Conservation (phyloP, 2,329 filamentous ascomycete genomes). For the Ambrosiella cleistominuta region DNA sequence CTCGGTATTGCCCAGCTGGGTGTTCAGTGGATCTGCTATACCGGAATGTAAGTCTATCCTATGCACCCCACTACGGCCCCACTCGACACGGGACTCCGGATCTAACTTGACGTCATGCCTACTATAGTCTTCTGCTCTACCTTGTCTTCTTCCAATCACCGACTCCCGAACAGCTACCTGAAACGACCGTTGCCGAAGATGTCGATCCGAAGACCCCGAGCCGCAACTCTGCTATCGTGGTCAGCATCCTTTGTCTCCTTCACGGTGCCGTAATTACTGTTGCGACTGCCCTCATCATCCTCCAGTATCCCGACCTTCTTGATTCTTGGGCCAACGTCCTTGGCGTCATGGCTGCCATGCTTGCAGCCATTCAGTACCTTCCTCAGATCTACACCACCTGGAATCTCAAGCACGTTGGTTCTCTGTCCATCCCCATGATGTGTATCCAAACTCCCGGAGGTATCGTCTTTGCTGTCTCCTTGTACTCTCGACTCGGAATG, state of each 20-base stretch:
- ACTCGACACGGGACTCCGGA: neutral
- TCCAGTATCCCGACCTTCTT: slow-evolving; percentile 44
- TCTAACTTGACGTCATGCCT: neutral
- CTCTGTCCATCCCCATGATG: slow-evolving; percentile 94
- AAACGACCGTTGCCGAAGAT: slow-evolving; percentile 25
- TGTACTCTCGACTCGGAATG: slow-evolving; percentile 61
- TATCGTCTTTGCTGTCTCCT: slow-evolving; percentile 71
- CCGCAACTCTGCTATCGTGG: slow-evolving; percentile 62
- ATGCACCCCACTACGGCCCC: neutral
- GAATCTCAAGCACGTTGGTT: slow-evolving; percentile 67
- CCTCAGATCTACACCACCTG: slow-evolving; percentile 92
- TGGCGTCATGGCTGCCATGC: slow-evolving; percentile 57
- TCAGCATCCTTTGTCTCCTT: slow-evolving; percentile 54
- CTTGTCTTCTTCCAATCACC: slow-evolving; percentile 76
- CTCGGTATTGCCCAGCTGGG: slow-evolving; percentile 83
- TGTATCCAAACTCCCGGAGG: slow-evolving; percentile 90
- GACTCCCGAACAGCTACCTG: slow-evolving; percentile 21
- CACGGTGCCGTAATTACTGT: slow-evolving; percentile 58
- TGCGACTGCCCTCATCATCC: slow-evolving; percentile 49
- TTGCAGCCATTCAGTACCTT: slow-evolving; percentile 80
- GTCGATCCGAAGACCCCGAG: slow-evolving; percentile 35
- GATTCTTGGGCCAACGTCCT: slow-evolving; percentile 70
- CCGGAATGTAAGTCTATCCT: slow-evolving; percentile 55
- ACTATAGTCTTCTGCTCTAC: slow-evolving; percentile 66
- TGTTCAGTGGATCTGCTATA: slow-evolving; percentile 82